Percentiles rank a stretch among this genome's conserved stretches.
Evolutionary conservation across 176 grass and related monocot genomes (phyloP).

Genomic region (Aechmea fasciata): DNA sequence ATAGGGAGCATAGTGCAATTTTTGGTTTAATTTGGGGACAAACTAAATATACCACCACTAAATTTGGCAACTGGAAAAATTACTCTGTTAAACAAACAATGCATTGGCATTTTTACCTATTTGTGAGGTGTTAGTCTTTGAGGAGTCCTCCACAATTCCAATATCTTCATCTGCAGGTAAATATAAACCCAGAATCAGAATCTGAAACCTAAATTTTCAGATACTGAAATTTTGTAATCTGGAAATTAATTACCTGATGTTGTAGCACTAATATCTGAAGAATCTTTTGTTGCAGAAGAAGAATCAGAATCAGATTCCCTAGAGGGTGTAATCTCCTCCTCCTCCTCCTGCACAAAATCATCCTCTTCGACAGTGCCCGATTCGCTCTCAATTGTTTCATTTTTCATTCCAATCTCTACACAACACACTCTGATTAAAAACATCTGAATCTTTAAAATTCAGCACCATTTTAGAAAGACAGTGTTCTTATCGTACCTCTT

Average conservation of each 20-base stretch:
- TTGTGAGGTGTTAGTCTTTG: too few relatives aligned
- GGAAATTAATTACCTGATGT: background rate
- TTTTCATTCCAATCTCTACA: slow-evolving; percentile 16
- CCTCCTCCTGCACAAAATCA: slow-evolving; percentile 9
- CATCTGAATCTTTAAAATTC: background rate
- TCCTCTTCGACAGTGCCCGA: background rate
- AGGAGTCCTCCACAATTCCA: too few relatives aligned
- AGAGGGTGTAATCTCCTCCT: slow-evolving; percentile 4
- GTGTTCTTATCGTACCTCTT: slow-evolving; percentile 11
- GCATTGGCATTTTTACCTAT: too few relatives aligned
- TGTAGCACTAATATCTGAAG: background rate
- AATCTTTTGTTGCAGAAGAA: slow-evolving; percentile 3
- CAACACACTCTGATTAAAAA: background rate
- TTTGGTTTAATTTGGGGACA: too few relatives aligned
- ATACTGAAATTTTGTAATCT: background rate
- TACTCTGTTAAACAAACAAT: too few relatives aligned
- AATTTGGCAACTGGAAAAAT: too few relatives aligned
- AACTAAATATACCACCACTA: too few relatives aligned
- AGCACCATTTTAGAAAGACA: background rate
- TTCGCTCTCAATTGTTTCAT: slow-evolving; percentile 2
- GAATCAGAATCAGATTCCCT: background rate
- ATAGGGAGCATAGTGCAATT: too few relatives aligned
- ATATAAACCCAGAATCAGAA: background rate
- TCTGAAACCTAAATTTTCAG: background rate
- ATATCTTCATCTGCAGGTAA: too few relatives aligned